Evolutionary conservation across 2,329 filamentous ascomycete species (phyloP).

Genomic region (Chrysoporthe deuterocubensis): DNA sequence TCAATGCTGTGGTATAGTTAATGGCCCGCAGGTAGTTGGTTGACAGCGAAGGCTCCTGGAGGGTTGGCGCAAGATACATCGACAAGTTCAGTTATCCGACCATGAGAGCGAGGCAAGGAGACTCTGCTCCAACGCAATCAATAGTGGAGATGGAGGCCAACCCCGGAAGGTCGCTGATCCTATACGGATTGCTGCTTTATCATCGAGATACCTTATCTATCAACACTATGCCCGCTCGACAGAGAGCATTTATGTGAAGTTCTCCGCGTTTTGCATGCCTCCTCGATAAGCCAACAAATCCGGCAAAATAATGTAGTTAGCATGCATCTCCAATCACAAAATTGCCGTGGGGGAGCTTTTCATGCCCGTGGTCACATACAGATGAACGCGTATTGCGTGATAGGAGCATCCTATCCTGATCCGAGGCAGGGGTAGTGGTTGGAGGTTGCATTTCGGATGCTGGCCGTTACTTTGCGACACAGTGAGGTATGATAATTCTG

Average conservation of each 20-base stretch:
- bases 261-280: not conserved
- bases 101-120: too few species aligned
- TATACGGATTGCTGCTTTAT: too few species aligned
- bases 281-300: not conserved
- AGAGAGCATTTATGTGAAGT: not conserved
- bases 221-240: not conserved
- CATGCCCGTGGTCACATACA: not conserved
- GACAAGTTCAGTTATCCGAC: too few species aligned
- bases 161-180: too few species aligned
- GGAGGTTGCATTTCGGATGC: not conserved
- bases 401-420: not conserved
- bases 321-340: not conserved
- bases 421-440: not conserved
- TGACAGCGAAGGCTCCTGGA: too few species aligned
- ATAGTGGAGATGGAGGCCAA: too few species aligned
- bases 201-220: not conserved
- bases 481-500: too few species aligned
- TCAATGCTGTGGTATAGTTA: too few species aligned
- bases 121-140: too few species aligned
- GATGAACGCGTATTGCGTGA: not conserved
- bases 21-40: too few species aligned
- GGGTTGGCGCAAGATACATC: too few species aligned
- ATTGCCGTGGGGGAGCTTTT: not conserved
- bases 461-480: too few species aligned
- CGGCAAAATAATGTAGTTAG: not conserved